phyloP scores from a whole-genome alignment of 805 yeast species.

The Metschnikowia lochheadii region DNA sequence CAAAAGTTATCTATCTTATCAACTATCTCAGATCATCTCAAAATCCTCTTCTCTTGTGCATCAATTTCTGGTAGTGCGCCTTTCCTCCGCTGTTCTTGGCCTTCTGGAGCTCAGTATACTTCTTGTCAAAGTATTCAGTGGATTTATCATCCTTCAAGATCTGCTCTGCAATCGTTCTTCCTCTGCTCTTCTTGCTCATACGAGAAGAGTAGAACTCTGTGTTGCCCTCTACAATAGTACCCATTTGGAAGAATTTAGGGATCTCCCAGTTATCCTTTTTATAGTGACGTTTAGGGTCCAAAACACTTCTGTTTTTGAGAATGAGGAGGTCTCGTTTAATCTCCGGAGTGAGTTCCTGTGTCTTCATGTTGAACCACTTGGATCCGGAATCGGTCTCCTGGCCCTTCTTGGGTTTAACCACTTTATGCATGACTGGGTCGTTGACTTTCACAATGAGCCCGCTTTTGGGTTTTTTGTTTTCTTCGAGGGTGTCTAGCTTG shows the following conservation, averaged over 20 bases:
- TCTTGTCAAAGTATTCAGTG: conserved; percentile 76
- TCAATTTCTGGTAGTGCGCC: conserved; percentile 58
- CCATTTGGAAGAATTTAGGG: conserved; percentile 82
- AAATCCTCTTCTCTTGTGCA: conserved; percentile 55
- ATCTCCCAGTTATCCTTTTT: conserved; percentile 76
- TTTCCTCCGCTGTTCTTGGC: conserved; percentile 61
- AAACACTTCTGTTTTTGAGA: conserved; percentile 79
- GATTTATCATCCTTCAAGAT: conserved; percentile 69
- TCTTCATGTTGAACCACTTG: conserved; percentile 19
- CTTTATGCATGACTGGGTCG: conserved; percentile 23
- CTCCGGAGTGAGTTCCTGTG: conserved; percentile 35
- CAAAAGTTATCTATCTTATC: too few relatives aligned
- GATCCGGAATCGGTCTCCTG: conserved; percentile 16
- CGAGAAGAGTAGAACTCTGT: conserved; percentile 72
- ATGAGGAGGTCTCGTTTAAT: conserved; percentile 74
- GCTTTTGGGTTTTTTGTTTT: conserved; percentile 4
- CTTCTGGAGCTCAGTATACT: conserved; percentile 74
- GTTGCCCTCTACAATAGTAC: conserved; percentile 80
- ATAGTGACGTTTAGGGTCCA: conserved; percentile 95
- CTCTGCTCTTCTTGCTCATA: conserved; percentile 66
- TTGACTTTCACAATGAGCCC: conserved; percentile 29
- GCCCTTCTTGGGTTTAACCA: conserved; percentile 11
- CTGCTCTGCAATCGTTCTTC: conserved; percentile 76
- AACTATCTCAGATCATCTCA: neutral
- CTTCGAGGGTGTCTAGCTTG: conserved; percentile 22